Base-by-base conservation (phyloP, 2,329 filamentous ascomycete genomes). In the Verticillium albo-atrum region DNA sequence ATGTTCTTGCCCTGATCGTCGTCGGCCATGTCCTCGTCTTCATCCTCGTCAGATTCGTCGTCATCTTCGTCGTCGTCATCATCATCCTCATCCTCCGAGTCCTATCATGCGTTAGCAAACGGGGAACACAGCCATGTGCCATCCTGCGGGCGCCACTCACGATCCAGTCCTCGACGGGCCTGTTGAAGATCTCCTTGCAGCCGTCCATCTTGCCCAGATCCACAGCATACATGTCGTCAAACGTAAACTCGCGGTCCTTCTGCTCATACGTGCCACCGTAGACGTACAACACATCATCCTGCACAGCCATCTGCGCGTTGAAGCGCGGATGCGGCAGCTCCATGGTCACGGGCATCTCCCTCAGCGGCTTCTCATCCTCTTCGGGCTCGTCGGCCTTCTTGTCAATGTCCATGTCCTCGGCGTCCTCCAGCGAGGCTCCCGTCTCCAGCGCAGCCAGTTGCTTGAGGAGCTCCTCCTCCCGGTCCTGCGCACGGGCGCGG, bases 191-290 rank as follows among this genome's bases (percentile, higher is more conserved):
- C 74, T 97, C 90, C 71, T 92, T 94, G 64, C 95, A 94, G 3
- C 95, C 95, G 66, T 98, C 92, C 62, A 99, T 82, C 74, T 97
- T 97, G 61, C 89, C 93, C n/a, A 99, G 80, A 68, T 99, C 92
- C 61, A 98, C 87, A 2, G 92, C 89, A 75, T 96, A 96, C 74
- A 99, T 81, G 68, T 99, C 95, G 67, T 97, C 93, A 73, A 98
- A 97, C 0, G 93, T 98, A 68, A 90, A 97, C 73, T 99, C 95
- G 25, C 91, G 85, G 68, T 99, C 95, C 20, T 91, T 94, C 71
- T 96, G 95, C 71, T 99, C 95, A 68, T 90, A 97, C 0, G 94
- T 99, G 20, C 95, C 95, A 30, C 95, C 93, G 69, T 96, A 98
- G 58, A 98, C 91, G 75, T 94, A 99, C 1, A 98, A 81, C 9